A percentile compares a stretch with the other conserved stretches of the same genome.
These are phyloP conservation scores for Stygiomarasmius scandens DNA, from an alignment of 1,284 basidiomycete species.

Conservation along the genomic window DNA sequence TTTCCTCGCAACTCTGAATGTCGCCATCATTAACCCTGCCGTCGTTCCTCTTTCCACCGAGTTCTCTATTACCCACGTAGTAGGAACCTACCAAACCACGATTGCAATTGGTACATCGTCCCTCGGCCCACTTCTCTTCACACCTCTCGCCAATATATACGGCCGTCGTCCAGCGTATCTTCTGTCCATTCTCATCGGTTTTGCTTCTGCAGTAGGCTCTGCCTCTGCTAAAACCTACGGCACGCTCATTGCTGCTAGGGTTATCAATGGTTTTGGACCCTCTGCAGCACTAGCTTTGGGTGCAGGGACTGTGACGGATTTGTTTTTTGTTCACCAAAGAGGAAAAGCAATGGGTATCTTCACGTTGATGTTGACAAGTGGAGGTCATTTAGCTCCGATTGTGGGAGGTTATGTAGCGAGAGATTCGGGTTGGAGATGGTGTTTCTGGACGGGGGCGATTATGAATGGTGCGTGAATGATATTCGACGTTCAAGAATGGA, in stretches of 20 bases:
- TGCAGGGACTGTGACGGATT: constrained; percentile 39
- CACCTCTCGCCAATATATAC: constrained; percentile 9
- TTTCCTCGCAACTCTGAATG: constrained; percentile 26
- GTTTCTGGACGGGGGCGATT: constrained; percentile 37
- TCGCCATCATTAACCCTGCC: constrained; percentile 33
- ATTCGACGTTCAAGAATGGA: no score
- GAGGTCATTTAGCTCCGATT: constrained; percentile 38
- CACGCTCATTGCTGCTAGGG: constrained; percentile 2
- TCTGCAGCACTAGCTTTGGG: constrained; percentile 37
- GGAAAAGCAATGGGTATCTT: constrained; percentile 39
- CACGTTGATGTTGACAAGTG: constrained; percentile 38
- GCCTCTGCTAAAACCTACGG: constrained; percentile 8
- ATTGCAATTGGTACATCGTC: constrained; percentile 5
- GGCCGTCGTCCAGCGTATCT: constrained; percentile 11
- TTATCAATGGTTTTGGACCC: constrained; percentile 17
- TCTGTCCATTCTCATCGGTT: constrained; percentile 5
- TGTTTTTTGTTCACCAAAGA: constrained; percentile 37
- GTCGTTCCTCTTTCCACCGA: constrained; percentile 28
- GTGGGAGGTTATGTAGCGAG: constrained; percentile 40
- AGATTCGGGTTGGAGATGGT: constrained; percentile 36
- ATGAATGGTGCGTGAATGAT: constrained; percentile 32
- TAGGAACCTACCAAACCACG: constrained; percentile 11
- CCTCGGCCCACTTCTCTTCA: constrained; percentile 9
- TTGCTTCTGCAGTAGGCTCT: constrained; percentile 8
- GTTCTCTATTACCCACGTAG: constrained; percentile 6